Conservation (phyloP, 441 rosid species). For the Eutrema salsugineum region DNA sequence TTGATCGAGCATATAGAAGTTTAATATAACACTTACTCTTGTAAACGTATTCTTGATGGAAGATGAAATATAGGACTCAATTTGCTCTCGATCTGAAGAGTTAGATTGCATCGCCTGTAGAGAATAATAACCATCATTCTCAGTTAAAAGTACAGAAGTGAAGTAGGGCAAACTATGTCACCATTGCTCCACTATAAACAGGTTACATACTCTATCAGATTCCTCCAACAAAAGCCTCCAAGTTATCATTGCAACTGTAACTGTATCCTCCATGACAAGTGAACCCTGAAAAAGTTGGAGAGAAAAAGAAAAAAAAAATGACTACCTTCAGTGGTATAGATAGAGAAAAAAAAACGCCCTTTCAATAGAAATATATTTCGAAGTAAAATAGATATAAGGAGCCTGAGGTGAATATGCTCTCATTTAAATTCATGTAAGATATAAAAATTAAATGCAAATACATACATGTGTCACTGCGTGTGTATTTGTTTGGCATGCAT, state of each 20-base stretch:
- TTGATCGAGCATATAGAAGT: neutral
- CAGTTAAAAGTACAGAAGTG: constrained; percentile 13
- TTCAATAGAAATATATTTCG: neutral
- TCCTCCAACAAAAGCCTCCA: constrained; percentile 93
- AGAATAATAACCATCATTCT: constrained; percentile 23
- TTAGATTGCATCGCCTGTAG: constrained; percentile 65
- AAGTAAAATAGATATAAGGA: neutral
- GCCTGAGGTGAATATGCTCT: neutral
- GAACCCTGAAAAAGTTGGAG: constrained; percentile 50
- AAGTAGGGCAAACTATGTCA: constrained; percentile 6
- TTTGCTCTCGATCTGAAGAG: constrained; percentile 79
- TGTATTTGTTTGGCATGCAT: neutral
- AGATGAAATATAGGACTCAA: constrained; percentile 78
- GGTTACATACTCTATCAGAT: constrained; percentile 67
- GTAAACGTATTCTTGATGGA: constrained; percentile 82
- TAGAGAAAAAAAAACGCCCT: neutral
- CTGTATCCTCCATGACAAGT: constrained; percentile 68
- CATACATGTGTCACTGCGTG: neutral
- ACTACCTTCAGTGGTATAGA: neutral
- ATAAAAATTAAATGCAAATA: neutral
- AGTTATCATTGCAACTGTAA: constrained; percentile 81
- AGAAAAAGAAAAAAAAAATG: constrained; percentile 3
- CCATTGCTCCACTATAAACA: constrained; percentile 3
- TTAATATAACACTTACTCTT: constrained; percentile 55
- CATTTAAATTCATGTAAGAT: neutral